Base-by-base conservation (phyloP, 495 filamentous ascomycete genomes). In the Aspergillus bertholletiae region DNA sequence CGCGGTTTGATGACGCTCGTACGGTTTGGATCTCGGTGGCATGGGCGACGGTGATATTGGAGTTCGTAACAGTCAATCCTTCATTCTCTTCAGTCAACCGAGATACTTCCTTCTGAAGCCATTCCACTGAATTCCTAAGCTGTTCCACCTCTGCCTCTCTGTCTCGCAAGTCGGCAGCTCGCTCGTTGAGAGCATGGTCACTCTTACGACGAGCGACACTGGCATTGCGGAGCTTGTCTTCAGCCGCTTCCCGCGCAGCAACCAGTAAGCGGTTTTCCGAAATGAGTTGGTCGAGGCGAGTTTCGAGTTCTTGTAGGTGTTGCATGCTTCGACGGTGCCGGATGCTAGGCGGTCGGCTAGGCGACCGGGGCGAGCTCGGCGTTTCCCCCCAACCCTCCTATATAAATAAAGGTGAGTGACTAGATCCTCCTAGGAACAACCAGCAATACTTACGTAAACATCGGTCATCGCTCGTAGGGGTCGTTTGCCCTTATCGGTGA, bases 251-350 rank as follows among this genome's bases (percentile, higher is more conserved):
- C 61, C 84, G 88, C 40, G 87, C 87, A 23, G 89, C 87, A 61
- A 83, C 76, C 17, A 96, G 82, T 34, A 83, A 69, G 51, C 87
- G 84, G 60, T 96, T 96, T 62, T 96, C 91, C 0, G 88, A 83
- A 37, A 85, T 75, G 46, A 96, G 74, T 66, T 90, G 87, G 57
- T 95, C 90, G 58, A 96, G 79, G 63, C 79, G 81, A 28, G 78
- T 65, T 62, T 89, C 83, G 39, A 97, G 82, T 52, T 97, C 92
- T 67, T 76, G 72, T 43, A 95, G 80, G 47, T 97, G 84, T 73
- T 97, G 94, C 87, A 96, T 89, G 78, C 92, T 97, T 71, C 94
- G 94, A 57, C 91, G 88, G 65, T 90, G 90, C 56, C 92, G 91
- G 78, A 96, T 87, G 79, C 90, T 97, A 70, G 92, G 91, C 67